phyloP scores from a whole-genome alignment of 2,329 filamentous ascomycete genomes.

The Ophiostoma sp. region DNA sequence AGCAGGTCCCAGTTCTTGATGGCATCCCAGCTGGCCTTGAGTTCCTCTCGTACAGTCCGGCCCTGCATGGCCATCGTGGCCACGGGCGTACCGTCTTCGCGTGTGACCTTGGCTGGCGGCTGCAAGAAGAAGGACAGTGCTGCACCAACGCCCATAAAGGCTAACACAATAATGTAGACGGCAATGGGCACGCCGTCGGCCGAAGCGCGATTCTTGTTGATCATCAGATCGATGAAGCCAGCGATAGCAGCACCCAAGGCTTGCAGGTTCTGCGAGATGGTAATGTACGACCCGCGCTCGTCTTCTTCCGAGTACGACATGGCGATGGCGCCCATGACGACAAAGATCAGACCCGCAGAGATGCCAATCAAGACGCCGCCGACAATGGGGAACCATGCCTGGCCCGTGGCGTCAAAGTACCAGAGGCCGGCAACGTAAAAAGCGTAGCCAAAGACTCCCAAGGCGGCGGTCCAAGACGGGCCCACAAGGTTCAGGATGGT shows the following conservation, averaged over 20 bases:
- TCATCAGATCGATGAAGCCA: constrained; percentile 36
- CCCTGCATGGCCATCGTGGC: background rate
- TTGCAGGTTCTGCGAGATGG: constrained; percentile 36
- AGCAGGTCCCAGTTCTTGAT: constrained; percentile 30
- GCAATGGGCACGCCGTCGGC: constrained; percentile 30
- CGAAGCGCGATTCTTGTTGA: constrained; percentile 28
- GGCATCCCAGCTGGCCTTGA: constrained; percentile 36
- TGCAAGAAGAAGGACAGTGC: constrained; percentile 25
- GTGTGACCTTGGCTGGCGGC: background rate
- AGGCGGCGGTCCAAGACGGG: background rate
- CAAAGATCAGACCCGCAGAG: constrained; percentile 10
- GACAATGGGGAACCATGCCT: constrained; percentile 12
- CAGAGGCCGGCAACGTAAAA: constrained; percentile 13
- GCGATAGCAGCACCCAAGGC: constrained; percentile 36
- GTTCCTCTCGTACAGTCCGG: constrained; percentile 29
- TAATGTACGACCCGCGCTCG: constrained; percentile 37
- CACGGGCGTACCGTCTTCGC: background rate
- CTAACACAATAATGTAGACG: constrained; percentile 35
- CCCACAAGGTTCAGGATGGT: constrained; percentile 2
- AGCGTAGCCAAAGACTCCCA: constrained; percentile 1
- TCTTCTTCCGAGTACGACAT: constrained; percentile 39
- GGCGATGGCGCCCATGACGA: constrained; percentile 30
- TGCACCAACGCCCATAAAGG: constrained; percentile 31
- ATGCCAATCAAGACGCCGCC: constrained; percentile 13
- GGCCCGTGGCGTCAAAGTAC: constrained; percentile 19